These are phyloP conservation scores for Toxoplasma gondii DNA, from an alignment of 169 alveolate species.

Conservation along the genomic window DNA sequence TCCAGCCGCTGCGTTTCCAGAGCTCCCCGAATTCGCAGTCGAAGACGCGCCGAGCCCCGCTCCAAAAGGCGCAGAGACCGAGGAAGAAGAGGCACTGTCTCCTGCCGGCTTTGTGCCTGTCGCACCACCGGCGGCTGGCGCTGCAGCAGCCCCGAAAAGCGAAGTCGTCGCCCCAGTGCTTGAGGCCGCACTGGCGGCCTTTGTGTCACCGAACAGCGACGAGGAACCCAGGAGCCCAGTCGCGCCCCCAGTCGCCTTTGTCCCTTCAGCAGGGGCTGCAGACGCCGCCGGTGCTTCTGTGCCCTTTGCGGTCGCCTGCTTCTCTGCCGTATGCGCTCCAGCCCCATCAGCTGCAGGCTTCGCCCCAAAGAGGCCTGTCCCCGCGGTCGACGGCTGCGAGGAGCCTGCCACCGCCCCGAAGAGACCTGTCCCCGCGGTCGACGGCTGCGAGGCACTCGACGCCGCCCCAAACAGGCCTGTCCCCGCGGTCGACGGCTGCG, in stretches of 20 bases:
- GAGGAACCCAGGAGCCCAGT: not conserved
- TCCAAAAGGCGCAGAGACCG: not conserved
- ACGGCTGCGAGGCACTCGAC: constrained; percentile 26
- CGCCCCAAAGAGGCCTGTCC: constrained; percentile 38
- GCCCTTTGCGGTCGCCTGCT: constrained; percentile 1
- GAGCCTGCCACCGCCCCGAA: constrained; percentile 3
- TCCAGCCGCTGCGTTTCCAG: constrained; percentile 22
- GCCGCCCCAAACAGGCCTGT: too few relatives aligned
- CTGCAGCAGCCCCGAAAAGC: not conserved
- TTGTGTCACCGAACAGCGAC: not conserved
- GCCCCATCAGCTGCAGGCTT: constrained; percentile 18
- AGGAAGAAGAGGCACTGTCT: not conserved
- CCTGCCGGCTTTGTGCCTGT: not conserved
- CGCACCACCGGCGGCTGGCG: not conserved
- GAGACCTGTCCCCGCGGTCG: constrained; percentile 37
- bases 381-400: constrained; percentile 20
- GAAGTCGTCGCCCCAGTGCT: not conserved
- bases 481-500: too few relatives aligned
- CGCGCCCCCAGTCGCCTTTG: constrained; percentile 19
- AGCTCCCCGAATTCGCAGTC: not conserved
- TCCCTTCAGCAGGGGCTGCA: constrained; percentile 51
- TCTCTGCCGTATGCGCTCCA: not conserved
- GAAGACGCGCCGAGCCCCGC: not conserved
- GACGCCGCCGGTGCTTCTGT: constrained; percentile 39
- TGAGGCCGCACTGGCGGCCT: not conserved